Evolutionary conservation across 2,329 filamentous ascomycete species (phyloP).

Genomic region (Bipolaris oryzae): DNA sequence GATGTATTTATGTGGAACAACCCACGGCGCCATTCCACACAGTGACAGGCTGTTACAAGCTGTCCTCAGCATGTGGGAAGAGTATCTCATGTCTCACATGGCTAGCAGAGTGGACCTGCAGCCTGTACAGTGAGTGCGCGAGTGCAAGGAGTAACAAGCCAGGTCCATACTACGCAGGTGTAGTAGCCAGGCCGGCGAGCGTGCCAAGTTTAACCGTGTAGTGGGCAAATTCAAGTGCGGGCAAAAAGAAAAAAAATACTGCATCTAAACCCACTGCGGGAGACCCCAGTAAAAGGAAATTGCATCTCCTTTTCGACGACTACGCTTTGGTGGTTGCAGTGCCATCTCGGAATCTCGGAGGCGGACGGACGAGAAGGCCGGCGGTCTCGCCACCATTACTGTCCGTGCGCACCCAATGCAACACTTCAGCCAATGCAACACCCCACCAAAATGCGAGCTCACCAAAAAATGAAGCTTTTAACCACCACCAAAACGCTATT

Average conservation of each 20-base stretch:
- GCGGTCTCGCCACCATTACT: constrained; percentile 30
- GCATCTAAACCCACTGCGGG: background rate
- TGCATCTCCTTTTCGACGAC: constrained; percentile 15
- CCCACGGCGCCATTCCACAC: no score
- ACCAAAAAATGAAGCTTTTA: no score
- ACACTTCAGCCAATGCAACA: no score
- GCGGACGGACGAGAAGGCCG: constrained; percentile 16
- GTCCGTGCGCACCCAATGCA: no score
- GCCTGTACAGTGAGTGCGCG: background rate
- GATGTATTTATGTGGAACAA: no score
- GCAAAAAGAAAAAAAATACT: background rate
- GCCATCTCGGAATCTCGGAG: constrained; percentile 24
- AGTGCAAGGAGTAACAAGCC: background rate
- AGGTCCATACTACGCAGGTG: no score
- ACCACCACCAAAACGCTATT: no score
- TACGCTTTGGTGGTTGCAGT: constrained; percentile 7
- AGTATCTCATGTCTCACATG: background rate
- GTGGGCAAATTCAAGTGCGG: background rate
- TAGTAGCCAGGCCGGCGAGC: no score
- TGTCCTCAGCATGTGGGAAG: background rate
- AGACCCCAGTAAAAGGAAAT: constrained; percentile 14
- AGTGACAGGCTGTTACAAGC: background rate
- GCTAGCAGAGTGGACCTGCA: background rate
- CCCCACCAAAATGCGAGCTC: no score
- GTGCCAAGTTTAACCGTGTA: no score